These are phyloP conservation scores for Trichoderma arundinaceum DNA, from an alignment of 2,329 filamentous ascomycete species.

Conservation along the genomic window DNA sequence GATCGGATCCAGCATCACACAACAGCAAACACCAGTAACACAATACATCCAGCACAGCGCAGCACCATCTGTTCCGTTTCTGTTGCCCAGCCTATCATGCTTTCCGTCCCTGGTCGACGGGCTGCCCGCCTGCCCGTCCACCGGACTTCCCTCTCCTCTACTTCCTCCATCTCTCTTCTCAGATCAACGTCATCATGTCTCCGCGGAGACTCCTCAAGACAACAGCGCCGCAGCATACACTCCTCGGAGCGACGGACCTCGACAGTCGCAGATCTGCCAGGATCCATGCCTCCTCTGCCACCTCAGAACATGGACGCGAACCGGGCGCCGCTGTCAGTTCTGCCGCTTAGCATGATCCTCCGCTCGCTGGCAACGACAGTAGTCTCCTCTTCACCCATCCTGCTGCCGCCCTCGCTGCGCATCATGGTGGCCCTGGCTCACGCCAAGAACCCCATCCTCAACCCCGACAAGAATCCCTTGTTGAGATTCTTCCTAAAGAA, in stretches of 20 bases:
- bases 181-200: slow-evolving; percentile 32
- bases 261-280: slow-evolving; percentile 44
- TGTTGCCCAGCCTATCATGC: slow-evolving; percentile 35
- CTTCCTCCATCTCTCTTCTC: slow-evolving; percentile 20
- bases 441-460: slow-evolving; percentile 68
- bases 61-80: neutral
- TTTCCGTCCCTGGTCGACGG: slow-evolving; percentile 36
- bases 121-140: slow-evolving; percentile 35
- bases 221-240: slow-evolving; percentile 43
- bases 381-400: slow-evolving; percentile 71
- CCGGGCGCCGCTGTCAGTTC: slow-evolving; percentile 63
- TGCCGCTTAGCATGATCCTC: slow-evolving; percentile 69
- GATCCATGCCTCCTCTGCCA: slow-evolving; percentile 40
- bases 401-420: slow-evolving; percentile 72
- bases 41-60: neutral
- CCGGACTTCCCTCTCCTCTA: slow-evolving; percentile 29
- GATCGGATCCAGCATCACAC: neutral
- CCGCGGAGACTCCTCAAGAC: neutral
- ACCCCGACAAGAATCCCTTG: slow-evolving; percentile 76
- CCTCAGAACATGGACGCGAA: slow-evolving; percentile 37
- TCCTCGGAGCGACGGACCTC: slow-evolving; percentile 47
- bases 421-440: slow-evolving; percentile 73
- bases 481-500: slow-evolving; percentile 74
- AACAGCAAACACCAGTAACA: neutral
- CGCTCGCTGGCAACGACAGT: slow-evolving; percentile 72